Base-by-base conservation (phyloP, 129 eudicot genomes). In the Artemisia argyi region DNA sequence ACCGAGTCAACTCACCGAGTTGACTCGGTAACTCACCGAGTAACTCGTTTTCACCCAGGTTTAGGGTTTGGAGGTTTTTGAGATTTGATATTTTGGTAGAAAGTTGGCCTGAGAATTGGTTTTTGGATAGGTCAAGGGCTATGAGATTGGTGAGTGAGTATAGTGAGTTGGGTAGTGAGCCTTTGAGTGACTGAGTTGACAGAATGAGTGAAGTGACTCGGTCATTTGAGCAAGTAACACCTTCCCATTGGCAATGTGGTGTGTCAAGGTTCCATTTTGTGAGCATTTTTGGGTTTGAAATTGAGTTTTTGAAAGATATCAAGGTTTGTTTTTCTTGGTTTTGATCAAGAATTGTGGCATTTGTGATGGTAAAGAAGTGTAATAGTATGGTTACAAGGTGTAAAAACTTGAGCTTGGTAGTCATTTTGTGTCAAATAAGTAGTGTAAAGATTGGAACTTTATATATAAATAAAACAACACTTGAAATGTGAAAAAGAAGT, bases 191-290 rank as follows among this genome's bases (percentile, higher is more conserved):
- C 3, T 14, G 82, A 75, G 86, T 28, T 7, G 95, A 69, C 5
- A 91, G 85, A 61, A 69, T 57, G 77, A 91, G 89, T 59, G 89
- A 84, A 26, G 66, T 75, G 56, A 88, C 88, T 67, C 86, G 86
- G 76, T 73, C 67, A 62, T 72, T 72, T 42, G 72, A 50, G 66
- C 97, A 91, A 13, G 13, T 49, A 7, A 91, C 85, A 14, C 97
- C 97, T 19, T 77, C 55, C 97, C 97, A 91, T 54, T 74, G 58
- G 74, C 97, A 91, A 50, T 87, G 88, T 10, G 95, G 68, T 67
- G 73, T 69, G 2, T 47, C 22, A 5, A 65, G 78, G 61, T 79
- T 73, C 97, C 97, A 91, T 44, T 83, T 44, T 12, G 73, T 7
- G 69, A 91, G 89, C 28, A 55, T 9, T 51, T 69, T 49, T 2